phyloP scores from a whole-genome alignment of 345 rosid genomes.

The Corchorus olitorius region DNA sequence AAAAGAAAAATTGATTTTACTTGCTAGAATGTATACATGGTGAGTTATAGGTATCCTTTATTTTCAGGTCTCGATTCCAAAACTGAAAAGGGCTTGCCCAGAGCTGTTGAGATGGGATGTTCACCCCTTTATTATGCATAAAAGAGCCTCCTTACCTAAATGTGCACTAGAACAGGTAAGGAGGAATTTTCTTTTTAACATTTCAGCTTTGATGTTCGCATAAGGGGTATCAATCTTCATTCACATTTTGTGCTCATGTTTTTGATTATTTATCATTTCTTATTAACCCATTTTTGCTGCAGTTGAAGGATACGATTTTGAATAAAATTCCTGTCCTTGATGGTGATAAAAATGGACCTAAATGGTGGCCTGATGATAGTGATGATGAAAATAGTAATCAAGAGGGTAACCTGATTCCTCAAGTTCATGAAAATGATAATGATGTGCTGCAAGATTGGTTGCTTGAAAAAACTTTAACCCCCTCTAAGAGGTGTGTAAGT shows the following conservation, averaged over 20 bases:
- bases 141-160: constrained; percentile 52
- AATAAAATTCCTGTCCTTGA: neutral
- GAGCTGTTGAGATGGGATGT: constrained; percentile 52
- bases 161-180: constrained; percentile 50
- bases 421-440: constrained; percentile 23
- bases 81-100: constrained; percentile 34
- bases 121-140: constrained; percentile 48
- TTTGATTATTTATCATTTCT: neutral
- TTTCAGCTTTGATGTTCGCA: constrained; percentile 3
- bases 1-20: neutral
- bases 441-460: constrained; percentile 20
- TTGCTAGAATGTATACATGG: neutral
- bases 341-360: constrained; percentile 17
- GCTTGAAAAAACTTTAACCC: constrained; percentile 6
- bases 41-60: constrained; percentile 12
- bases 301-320: constrained; percentile 52
- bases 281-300: constrained; percentile 21
- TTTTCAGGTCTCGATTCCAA: constrained; percentile 33
- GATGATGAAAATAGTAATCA: constrained; percentile 20
- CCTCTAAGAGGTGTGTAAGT: constrained; percentile 37
- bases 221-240: neutral
- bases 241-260: neutral
- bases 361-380: constrained; percentile 7
- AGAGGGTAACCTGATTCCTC: constrained; percentile 25
- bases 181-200: neutral